These are phyloP conservation scores for Pythium volutum DNA, from an alignment of 352 stramenopile species.

Conservation along the genomic window DNA sequence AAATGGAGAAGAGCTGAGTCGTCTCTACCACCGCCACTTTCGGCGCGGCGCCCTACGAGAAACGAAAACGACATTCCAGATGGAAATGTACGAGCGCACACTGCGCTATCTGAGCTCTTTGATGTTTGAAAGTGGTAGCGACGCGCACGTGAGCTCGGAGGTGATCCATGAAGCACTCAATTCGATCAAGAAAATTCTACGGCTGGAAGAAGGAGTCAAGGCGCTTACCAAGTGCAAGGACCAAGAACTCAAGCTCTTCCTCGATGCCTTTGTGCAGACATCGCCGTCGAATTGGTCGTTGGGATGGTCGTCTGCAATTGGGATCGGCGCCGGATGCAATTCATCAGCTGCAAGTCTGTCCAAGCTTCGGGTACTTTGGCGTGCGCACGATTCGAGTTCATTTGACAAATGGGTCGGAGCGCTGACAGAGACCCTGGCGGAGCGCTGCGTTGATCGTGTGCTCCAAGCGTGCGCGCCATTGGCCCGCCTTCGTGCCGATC, in stretches of 20 bases:
- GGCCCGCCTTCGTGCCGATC: conserved; percentile 37
- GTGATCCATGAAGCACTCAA: conserved; percentile 44
- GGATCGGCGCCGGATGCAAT: no score
- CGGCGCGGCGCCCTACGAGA: conserved; percentile 51
- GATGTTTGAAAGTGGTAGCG: conserved; percentile 46
- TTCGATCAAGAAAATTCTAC: conserved; percentile 50
- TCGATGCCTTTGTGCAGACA: conserved; percentile 43
- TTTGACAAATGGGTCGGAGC: conserved; percentile 66
- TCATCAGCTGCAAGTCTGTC: conserved; percentile 2
- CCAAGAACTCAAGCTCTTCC: conserved; percentile 60
- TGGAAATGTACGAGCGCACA: conserved; percentile 59
- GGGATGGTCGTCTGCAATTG: background rate
- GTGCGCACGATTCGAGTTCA: conserved; percentile 24
- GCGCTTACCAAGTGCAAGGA: conserved; percentile 50
- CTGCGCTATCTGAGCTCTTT: conserved; percentile 61
- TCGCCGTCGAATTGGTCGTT: conserved; percentile 61
- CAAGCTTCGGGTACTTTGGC: conserved; percentile 30
- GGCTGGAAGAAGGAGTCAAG: conserved; percentile 32
- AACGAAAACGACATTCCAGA: conserved; percentile 40
- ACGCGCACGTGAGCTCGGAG: conserved; percentile 12
- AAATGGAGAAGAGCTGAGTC: conserved; percentile 43
- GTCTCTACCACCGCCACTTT: conserved; percentile 57
- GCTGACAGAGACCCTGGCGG: conserved; percentile 42
- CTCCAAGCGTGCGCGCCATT: conserved; percentile 50
- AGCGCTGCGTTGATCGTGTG: conserved; percentile 38